Base-by-base conservation (phyloP, 2,329 filamentous ascomycete genomes). In the Colletotrichum sp. region DNA sequence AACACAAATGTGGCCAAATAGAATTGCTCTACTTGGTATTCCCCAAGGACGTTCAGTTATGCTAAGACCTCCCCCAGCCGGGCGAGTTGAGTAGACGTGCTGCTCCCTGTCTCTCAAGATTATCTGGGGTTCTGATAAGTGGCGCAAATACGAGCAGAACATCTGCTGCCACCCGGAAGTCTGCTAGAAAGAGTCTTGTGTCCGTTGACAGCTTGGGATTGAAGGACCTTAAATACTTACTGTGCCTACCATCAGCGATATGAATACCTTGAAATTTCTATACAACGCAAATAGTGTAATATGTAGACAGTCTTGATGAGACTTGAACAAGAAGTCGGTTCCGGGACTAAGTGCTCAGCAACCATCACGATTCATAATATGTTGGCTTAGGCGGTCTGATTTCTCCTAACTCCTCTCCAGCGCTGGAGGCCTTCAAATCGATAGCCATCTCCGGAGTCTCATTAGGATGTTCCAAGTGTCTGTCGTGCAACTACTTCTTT, bases 51-150 rank as follows among this genome's bases (percentile, higher is more conserved):
- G 10, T 21, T 21, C 1, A 49, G 44, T 2, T 21, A 4, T 49
- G 18, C 44, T 49, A 6, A 12, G 2, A 21, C 4, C 9, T 12
- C 44, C 6, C 9, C 4, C 9, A 21, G 5, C 10, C 21, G 21
- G 21, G 21, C 21, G 21, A 5, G n/a, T 52, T 52, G 44, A 5
- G 4, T 0, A 24, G 44, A 0, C 0, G 10, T 21, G 44, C 44
- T 24, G n/a, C 44, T 52, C n/a, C 6, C 4, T 21, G 44, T 13
- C 44, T 52, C n/a, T 52, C 12, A 13, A 21, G 13, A 24, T 3
- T 21, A 0, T 21, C n/a, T 52, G n/a, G 0, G n/a, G 2, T 21
- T 13, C 1, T 13, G 44, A 13, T 49, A 6, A 0, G 1, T 49
- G 39, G 3, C 2, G 18, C 0, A 49, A 21, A 21, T 10, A 0